phyloP scores from a whole-genome alignment of 345 rosid genomes.

The Linum trigynum region DNA sequence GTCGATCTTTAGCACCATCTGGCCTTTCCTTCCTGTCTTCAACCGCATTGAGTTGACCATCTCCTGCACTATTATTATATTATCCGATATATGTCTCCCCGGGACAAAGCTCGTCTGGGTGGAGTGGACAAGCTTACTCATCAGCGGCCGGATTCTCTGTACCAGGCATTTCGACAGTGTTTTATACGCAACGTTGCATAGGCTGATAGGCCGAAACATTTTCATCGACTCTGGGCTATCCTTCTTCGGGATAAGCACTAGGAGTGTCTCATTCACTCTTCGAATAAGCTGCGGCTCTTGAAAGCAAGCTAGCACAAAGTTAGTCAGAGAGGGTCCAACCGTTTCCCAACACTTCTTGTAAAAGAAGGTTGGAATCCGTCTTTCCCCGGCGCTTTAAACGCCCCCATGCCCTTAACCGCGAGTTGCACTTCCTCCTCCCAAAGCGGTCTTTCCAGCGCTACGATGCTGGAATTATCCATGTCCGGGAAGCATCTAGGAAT shows the following conservation, averaged over 20 bases:
- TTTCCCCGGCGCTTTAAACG: not conserved
- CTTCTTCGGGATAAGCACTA: not conserved
- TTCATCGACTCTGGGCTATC: not conserved
- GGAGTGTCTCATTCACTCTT: no score
- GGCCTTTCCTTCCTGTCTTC: not conserved
- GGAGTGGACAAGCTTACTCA: not conserved
- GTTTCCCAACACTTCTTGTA: not conserved
- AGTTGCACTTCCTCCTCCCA: not conserved
- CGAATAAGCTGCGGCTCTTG: not conserved
- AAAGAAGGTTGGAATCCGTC: not conserved
- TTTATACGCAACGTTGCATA: no score
- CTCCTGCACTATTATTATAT: not conserved
- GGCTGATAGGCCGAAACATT: not conserved
- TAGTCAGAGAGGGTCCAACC: not conserved
- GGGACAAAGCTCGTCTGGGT: slow-evolving; percentile 5
- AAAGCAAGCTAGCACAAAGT: not conserved
- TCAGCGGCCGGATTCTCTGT: not conserved
- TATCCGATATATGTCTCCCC: not conserved
- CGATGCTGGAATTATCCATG: no score
- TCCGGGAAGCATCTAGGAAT: no score
- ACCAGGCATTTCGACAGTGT: no score
- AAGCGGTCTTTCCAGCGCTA: not conserved
- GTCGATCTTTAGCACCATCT: not conserved
- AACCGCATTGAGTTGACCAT: not conserved
- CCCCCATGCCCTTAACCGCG: not conserved